These are phyloP conservation scores for Phalaenopsis equestris DNA, from an alignment of 106 monocot species.

Conservation along the genomic window DNA sequence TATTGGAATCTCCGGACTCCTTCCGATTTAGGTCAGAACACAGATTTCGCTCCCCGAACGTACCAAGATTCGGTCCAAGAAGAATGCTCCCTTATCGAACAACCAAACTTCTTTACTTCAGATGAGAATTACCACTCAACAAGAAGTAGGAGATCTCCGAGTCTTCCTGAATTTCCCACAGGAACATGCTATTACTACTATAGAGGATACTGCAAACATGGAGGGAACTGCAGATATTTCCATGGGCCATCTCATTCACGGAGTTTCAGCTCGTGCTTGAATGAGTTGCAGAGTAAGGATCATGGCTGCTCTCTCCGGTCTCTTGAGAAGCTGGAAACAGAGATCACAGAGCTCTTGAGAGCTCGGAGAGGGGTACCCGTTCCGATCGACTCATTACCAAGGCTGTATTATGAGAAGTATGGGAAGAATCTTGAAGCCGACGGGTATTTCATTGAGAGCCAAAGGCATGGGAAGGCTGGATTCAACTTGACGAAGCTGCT, in stretches of 20 bases:
- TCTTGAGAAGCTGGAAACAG: conserved; percentile 60
- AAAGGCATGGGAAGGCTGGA: conserved; percentile 71
- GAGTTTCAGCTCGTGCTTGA: conserved; percentile 7
- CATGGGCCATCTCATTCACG: conserved; percentile 28
- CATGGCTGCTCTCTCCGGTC: conserved; percentile 20
- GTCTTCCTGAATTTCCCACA: conserved; percentile 17
- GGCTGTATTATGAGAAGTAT: conserved; percentile 63
- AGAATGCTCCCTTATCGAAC: not conserved
- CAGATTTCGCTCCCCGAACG: conserved; percentile 10
- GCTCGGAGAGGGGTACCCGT: conserved; percentile 36
- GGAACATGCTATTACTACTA: conserved; percentile 46
- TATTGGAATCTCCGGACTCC: conserved; percentile 18
- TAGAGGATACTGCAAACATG: conserved; percentile 73
- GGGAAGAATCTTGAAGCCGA: conserved; percentile 63
- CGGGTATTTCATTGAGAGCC: conserved; percentile 79
- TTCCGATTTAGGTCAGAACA: conserved; percentile 9
- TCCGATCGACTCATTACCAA: conserved; percentile 60
- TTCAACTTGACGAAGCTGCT: conserved; percentile 75
- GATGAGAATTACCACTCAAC: conserved; percentile 16
- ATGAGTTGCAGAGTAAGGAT: conserved; percentile 33
- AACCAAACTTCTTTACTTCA: conserved; percentile 11
- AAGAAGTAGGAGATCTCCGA: conserved; percentile 23
- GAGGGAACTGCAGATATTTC: conserved; percentile 53
- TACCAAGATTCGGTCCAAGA: conserved; percentile 6
- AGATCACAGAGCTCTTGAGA: conserved; percentile 66